Conservation (phyloP, 306 rosid species). For the Senna siamea region DNA sequence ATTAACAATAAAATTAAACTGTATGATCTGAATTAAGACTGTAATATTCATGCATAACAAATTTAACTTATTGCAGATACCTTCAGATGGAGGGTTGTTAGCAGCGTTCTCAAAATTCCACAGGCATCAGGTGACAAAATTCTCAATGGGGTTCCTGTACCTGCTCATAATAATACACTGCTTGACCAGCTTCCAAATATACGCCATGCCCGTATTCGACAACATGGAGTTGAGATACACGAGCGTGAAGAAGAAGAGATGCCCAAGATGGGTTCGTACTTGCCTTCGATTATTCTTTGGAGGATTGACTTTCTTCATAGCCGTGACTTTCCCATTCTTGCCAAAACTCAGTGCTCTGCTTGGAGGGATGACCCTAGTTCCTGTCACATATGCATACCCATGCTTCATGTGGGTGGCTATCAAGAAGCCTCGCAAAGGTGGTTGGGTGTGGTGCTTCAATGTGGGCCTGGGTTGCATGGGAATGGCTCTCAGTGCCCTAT, state of each 20-base stretch:
- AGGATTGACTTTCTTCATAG: conserved; percentile 49
- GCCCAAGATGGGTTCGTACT: conserved; percentile 44
- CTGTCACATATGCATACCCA: conserved; percentile 69
- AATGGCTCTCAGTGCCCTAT: conserved; percentile 47
- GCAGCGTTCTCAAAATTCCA: conserved; percentile 50
- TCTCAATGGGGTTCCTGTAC: conserved; percentile 50
- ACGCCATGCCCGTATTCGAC: conserved; percentile 67
- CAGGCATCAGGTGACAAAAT: conserved; percentile 42
- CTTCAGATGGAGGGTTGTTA: conserved; percentile 43
- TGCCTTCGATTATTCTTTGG: conserved; percentile 56
- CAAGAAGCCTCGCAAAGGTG: conserved; percentile 51
- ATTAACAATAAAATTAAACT: too few species aligned
- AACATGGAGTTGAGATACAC: conserved; percentile 58
- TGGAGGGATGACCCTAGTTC: conserved; percentile 61
- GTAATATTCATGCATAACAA: too few species aligned
- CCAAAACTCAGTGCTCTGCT: conserved; percentile 51
- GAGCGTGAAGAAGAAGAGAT: conserved; percentile 45
- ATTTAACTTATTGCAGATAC: conserved; percentile 42
- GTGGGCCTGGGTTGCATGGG: conserved; percentile 61
- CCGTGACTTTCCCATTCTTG: conserved; percentile 71
- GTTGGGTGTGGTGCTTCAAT: conserved; percentile 49
- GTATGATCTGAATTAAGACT: too few species aligned
- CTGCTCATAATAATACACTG: conserved; percentile 45
- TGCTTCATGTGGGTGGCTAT: conserved; percentile 80
- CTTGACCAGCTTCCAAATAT: conserved; percentile 61